phyloP scores from a whole-genome alignment of 2,329 filamentous ascomycete species.

The Ophiostoma ulmi region DNA sequence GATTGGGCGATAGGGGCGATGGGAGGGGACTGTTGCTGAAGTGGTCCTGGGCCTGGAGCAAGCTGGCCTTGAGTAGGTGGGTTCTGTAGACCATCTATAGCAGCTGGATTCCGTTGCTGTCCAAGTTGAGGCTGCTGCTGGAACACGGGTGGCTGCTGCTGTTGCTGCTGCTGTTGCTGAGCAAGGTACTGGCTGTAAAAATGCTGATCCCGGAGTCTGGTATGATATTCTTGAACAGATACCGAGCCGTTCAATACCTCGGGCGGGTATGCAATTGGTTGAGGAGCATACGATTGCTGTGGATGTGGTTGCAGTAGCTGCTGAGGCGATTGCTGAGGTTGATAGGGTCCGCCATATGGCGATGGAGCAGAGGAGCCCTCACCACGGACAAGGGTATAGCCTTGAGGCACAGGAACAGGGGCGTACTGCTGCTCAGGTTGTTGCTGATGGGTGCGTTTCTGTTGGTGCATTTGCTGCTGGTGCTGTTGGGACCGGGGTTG shows the following conservation, averaged over 20 bases:
- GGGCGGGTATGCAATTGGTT: background rate
- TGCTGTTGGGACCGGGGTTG: background rate
- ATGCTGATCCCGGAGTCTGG: background rate
- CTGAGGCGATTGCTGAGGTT: constrained; percentile 1
- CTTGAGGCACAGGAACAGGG: constrained; percentile 37
- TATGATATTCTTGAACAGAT: background rate
- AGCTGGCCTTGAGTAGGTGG: background rate
- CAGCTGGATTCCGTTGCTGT: constrained; percentile 8
- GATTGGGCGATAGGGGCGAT: background rate
- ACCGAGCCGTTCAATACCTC: background rate
- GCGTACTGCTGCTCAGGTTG: constrained; percentile 36
- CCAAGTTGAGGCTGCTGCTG: constrained; percentile 7
- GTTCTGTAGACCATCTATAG: background rate
- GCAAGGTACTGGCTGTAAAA: constrained; percentile 11
- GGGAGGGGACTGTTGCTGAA: background rate
- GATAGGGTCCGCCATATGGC: constrained; percentile 27
- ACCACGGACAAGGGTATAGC: constrained; percentile 37
- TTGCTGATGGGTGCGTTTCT: constrained; percentile 13
- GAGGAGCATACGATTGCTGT: constrained; percentile 7
- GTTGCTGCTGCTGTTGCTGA: constrained; percentile 14
- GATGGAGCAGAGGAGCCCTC: constrained; percentile 33
- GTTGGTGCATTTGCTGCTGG: background rate
- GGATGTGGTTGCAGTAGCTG: too few species aligned
- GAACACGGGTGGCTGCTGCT: constrained; percentile 8
- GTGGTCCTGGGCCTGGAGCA: background rate